Percentiles rank a stretch among this genome's conserved stretches.
phyloP scores from a whole-genome alignment of 2,329 filamentous ascomycete species.

The Alternaria rosae region DNA sequence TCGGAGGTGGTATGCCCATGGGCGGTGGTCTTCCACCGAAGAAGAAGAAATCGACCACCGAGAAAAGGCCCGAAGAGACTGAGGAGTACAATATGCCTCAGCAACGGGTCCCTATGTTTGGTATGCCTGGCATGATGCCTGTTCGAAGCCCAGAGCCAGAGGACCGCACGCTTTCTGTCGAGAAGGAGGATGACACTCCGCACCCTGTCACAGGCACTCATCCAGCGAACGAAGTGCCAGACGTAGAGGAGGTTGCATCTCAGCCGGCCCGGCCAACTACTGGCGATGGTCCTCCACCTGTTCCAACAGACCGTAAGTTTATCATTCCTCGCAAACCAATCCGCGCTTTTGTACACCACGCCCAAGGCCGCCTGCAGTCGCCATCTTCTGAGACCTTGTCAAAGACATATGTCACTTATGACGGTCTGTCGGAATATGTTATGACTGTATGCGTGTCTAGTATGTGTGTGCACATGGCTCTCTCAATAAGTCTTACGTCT shows the following conservation, averaged over 20 bases:
- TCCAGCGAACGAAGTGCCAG: slow-evolving; percentile 57
- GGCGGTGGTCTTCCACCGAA: slow-evolving; percentile 57
- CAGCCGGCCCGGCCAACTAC: slow-evolving; percentile 54
- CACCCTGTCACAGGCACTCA: slow-evolving; percentile 54
- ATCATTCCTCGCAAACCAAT: slow-evolving; percentile 49
- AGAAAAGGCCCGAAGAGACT: slow-evolving; percentile 47
- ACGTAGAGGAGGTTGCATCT: slow-evolving; percentile 61
- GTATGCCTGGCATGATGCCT: slow-evolving; percentile 75
- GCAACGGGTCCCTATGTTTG: slow-evolving; percentile 63
- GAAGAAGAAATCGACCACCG: slow-evolving; percentile 58
- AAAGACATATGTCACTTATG: slow-evolving; percentile 44
- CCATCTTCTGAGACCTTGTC: slow-evolving; percentile 39
- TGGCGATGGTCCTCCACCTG: slow-evolving; percentile 51
- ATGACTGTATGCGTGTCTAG: slow-evolving; percentile 50
- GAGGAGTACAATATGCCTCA: slow-evolving; percentile 40
- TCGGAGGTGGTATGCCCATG: slow-evolving; percentile 71
- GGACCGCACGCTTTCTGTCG: slow-evolving; percentile 53
- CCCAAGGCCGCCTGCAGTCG: slow-evolving; percentile 33
- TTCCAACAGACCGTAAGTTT: slow-evolving; percentile 61
- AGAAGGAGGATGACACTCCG: slow-evolving; percentile 59
- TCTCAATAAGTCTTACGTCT: background rate
- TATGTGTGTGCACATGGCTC: slow-evolving; percentile 36
- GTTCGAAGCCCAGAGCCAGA: slow-evolving; percentile 58
- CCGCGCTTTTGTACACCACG: slow-evolving; percentile 22
- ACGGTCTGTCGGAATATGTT: slow-evolving; percentile 46